Conservation (phyloP, 305 asterid species). For the Rubia tinctorum region DNA sequence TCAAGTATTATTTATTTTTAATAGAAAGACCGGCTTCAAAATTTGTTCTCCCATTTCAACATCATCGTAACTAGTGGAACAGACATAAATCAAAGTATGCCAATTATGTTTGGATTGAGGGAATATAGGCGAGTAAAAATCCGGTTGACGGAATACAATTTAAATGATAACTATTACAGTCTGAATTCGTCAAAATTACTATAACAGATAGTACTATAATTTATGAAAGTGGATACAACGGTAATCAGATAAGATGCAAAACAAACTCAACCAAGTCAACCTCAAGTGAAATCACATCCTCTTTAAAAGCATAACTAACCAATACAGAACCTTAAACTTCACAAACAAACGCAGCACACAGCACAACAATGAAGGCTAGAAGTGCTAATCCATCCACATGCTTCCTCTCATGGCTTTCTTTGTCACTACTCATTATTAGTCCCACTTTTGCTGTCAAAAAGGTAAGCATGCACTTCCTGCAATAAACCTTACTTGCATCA, state of each 20-base stretch:
- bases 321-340: neutral
- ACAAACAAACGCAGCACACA: neutral
- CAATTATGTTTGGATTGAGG: too few species aligned
- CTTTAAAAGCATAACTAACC: neutral
- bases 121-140: too few species aligned
- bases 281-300: neutral
- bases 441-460: slow-evolving; percentile 55
- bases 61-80: too few species aligned
- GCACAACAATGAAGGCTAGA: neutral
- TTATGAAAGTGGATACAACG: neutral
- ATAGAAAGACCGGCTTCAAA: too few species aligned
- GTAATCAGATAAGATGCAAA: neutral
- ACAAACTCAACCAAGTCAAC: neutral
- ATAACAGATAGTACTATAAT: too few species aligned
- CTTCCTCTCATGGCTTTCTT: slow-evolving; percentile 35
- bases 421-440: slow-evolving; percentile 34
- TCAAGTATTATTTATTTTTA: too few species aligned
- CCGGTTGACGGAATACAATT: too few species aligned
- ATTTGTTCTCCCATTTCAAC: too few species aligned
- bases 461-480: neutral
- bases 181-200: too few species aligned
- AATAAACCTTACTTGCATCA: neutral
- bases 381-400: slow-evolving; percentile 23
- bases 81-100: too few species aligned
- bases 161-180: too few species aligned